phyloP scores from a whole-genome alignment of 495 filamentous ascomycete genomes.

The Cenococcum geophilum region DNA sequence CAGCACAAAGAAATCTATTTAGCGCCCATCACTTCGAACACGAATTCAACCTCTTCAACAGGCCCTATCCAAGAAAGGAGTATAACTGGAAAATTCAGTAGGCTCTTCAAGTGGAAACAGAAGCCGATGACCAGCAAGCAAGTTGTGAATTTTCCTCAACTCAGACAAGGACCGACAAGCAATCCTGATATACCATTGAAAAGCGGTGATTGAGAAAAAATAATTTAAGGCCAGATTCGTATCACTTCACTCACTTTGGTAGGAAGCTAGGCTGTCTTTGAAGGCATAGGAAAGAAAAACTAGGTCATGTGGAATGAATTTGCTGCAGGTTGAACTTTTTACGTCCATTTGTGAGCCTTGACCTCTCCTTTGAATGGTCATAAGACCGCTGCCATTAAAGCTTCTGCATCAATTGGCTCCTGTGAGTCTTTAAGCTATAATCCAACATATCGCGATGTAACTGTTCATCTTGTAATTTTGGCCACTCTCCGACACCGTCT shows the following conservation, averaged over 20 bases:
- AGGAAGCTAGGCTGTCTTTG: neutral
- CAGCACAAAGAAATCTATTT: slow-evolving; percentile 25
- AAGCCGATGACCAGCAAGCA: slow-evolving; percentile 19
- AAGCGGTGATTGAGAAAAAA: slow-evolving; percentile 19
- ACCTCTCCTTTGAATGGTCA: no score
- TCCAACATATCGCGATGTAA: no score
- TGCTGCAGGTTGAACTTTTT: no score
- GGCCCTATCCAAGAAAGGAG: slow-evolving; percentile 12
- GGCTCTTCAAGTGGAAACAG: slow-evolving; percentile 26
- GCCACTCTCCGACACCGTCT: no score
- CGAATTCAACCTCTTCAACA: slow-evolving; percentile 22
- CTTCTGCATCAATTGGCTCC: no score
- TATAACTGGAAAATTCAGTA: slow-evolving; percentile 21
- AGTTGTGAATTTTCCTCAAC: slow-evolving; percentile 23
- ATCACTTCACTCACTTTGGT: no score
- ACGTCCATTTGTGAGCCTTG: no score
- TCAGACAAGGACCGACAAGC: slow-evolving; percentile 24
- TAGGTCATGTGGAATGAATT: neutral
- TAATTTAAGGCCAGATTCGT: neutral
- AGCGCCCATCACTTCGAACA: slow-evolving; percentile 13
- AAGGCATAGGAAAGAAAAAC: neutral
- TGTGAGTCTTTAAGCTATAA: no score
- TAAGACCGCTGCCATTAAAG: no score
- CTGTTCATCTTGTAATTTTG: no score
- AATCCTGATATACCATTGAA: slow-evolving; percentile 21